These are phyloP conservation scores for Fraxinus latifolia DNA, from an alignment of 305 asterid species.

Conservation along the genomic window DNA sequence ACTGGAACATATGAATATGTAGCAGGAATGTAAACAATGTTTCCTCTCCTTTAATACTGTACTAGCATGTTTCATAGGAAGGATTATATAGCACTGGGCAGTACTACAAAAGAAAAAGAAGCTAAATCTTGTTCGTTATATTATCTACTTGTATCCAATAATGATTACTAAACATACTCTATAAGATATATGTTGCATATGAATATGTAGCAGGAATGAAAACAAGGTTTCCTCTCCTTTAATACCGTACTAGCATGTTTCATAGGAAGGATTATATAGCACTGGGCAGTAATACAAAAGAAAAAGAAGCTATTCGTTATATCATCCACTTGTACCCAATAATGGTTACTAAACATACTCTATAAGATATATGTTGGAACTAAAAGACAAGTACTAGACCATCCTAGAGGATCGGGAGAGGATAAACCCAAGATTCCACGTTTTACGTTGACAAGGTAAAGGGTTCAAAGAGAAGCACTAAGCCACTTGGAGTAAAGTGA, in stretches of 20 bases:
- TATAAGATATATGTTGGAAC: background rate
- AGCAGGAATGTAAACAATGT: background rate
- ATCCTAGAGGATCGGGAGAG: background rate
- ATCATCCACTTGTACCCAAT: background rate
- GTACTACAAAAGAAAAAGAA: background rate
- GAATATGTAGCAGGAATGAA: background rate
- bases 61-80: background rate
- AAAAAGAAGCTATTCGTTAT: background rate
- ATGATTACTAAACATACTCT: background rate
- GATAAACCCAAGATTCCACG: background rate
- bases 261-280: background rate
- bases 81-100: background rate
- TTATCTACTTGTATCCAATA: background rate
- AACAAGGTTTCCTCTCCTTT: background rate
- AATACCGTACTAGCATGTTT: background rate
- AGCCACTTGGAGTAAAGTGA: background rate
- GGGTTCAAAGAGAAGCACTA: conserved; percentile 8
- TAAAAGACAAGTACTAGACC: background rate
- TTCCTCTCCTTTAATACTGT: background rate
- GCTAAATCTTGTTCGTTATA: background rate
- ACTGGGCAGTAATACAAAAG: background rate
- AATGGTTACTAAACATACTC: background rate
- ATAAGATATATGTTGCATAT: background rate
- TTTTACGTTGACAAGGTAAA: background rate
- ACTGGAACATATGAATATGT: conserved; percentile 4